Percentiles rank a stretch among this genome's conserved stretches.
phyloP scores from a whole-genome alignment of 1,139 yeast genomes.

The Candida tropicalis region DNA sequence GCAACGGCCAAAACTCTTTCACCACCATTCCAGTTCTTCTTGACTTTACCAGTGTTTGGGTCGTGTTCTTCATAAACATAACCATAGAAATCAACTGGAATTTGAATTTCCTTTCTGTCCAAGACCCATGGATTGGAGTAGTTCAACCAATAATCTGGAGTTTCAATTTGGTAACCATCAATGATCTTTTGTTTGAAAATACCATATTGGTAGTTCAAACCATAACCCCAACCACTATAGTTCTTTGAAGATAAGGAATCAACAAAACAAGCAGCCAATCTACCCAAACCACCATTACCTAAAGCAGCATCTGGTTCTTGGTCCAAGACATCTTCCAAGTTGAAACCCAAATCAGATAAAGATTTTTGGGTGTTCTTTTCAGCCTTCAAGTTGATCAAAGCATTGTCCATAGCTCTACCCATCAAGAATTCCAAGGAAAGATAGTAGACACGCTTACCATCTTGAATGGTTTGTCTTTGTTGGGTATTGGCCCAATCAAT shows the following conservation, averaged over 20 bases:
- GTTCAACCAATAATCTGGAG: constrained; percentile 93
- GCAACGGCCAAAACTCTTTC: constrained; percentile 89
- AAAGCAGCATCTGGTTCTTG: constrained; percentile 94
- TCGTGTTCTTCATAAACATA: constrained; percentile 65
- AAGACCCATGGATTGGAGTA: constrained; percentile 93
- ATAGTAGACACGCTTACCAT: constrained; percentile 86
- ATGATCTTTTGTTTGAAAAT: constrained; percentile 88
- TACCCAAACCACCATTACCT: constrained; percentile 95
- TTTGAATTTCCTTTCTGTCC: constrained; percentile 80
- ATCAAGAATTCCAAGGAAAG: constrained; percentile 85
- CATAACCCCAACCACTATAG: constrained; percentile 97
- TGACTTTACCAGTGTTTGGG: constrained; percentile 51
- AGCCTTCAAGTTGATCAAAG: constrained; percentile 71
- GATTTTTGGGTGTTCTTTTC: constrained; percentile 58
- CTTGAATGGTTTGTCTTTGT: constrained; percentile 81
- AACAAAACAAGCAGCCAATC: constrained; percentile 92
- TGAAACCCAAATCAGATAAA: constrained; percentile 78
- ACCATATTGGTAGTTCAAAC: constrained; percentile 90
- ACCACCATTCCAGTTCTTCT: constrained; percentile 81
- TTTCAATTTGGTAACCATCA: constrained; percentile 91
- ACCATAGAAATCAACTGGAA: constrained; percentile 93
- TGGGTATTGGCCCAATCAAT: constrained; percentile 94
- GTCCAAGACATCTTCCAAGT: constrained; percentile 79
- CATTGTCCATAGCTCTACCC: constrained; percentile 97
- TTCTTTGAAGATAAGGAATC: constrained; percentile 86